phyloP scores from a whole-genome alignment of 768 basidiomycete species.

The Leucocoprinus leucothites region DNA sequence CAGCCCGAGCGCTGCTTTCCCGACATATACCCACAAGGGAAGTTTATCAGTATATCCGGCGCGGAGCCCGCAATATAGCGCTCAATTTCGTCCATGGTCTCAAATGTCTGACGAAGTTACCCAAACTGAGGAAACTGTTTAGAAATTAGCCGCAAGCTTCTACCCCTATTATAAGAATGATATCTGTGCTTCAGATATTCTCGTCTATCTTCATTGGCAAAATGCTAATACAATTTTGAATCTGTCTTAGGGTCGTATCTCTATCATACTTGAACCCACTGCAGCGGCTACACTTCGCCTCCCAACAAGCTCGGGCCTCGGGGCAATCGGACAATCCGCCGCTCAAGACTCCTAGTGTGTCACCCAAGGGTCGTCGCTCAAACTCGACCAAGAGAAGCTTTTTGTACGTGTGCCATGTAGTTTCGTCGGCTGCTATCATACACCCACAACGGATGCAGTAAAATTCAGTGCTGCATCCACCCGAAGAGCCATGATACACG shows the following conservation, averaged over 20 bases:
- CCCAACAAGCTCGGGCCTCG: slow-evolving; percentile 61
- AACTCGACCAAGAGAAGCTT: slow-evolving; percentile 54
- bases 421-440: slow-evolving; percentile 46
- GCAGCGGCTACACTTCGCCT: slow-evolving; percentile 56
- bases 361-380: slow-evolving; percentile 57
- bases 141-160: too few relatives aligned
- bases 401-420: slow-evolving; percentile 62
- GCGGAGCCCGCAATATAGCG: too few relatives aligned
- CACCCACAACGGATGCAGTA: slow-evolving; percentile 55
- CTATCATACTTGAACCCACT: slow-evolving; percentile 58
- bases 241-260: slow-evolving; percentile 52
- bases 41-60: too few relatives aligned
- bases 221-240: slow-evolving; percentile 52
- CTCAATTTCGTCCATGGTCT: too few relatives aligned
- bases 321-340: slow-evolving; percentile 53
- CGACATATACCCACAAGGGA: too few relatives aligned
- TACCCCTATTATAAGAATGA: too few relatives aligned
- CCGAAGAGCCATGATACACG: too few relatives aligned
- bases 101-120: too few relatives aligned
- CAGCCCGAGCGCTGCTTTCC: too few relatives aligned
- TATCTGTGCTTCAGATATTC: slow-evolving; percentile 4
- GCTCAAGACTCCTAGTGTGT: slow-evolving; percentile 39
- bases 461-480: too few relatives aligned
- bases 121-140: too few relatives aligned
- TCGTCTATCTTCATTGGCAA: slow-evolving; percentile 41